phyloP scores from a whole-genome alignment of 352 stramenopile species.

The Pythium coloratum region DNA sequence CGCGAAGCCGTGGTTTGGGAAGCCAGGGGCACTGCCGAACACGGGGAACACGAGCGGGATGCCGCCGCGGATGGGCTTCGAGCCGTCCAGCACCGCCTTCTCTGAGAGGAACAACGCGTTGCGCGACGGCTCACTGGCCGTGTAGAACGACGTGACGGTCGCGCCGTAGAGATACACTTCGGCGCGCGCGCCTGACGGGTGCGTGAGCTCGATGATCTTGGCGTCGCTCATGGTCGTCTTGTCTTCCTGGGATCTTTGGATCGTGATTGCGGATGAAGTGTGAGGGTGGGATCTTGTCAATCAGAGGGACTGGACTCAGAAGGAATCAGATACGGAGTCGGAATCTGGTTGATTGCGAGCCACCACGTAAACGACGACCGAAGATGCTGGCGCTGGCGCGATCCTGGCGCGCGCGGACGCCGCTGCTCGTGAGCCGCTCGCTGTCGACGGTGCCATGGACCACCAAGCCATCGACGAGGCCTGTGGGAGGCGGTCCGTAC shows the following conservation, averaged over 20 bases:
- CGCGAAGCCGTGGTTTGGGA: conserved; percentile 95
- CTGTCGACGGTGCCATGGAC: background rate
- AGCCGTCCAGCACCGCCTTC: conserved; percentile 88
- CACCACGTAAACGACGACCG: too few relatives aligned
- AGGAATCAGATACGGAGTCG: background rate
- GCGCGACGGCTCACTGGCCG: conserved; percentile 51
- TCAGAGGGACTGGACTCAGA: background rate
- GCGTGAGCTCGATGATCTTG: conserved; percentile 46
- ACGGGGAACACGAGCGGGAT: conserved; percentile 97
- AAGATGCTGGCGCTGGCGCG: background rate
- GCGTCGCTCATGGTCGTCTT: conserved; percentile 14
- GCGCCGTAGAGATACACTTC: conserved; percentile 91
- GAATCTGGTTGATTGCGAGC: too few relatives aligned
- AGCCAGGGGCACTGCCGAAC: conserved; percentile 87
- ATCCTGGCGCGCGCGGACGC: background rate
- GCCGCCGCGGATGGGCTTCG: conserved; percentile 93
- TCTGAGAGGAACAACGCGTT: conserved; percentile 94
- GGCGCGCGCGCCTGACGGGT: conserved; percentile 66
- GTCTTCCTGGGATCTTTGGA: background rate
- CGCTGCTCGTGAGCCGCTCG: background rate
- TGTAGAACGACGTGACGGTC: conserved; percentile 89
- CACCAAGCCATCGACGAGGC: background rate
- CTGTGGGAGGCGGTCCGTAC: background rate
- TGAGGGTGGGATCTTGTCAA: background rate
- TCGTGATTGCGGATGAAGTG: background rate